These are phyloP conservation scores for Populus davidiana DNA, from an alignment of 345 rosid genomes.

Conservation along the genomic window DNA sequence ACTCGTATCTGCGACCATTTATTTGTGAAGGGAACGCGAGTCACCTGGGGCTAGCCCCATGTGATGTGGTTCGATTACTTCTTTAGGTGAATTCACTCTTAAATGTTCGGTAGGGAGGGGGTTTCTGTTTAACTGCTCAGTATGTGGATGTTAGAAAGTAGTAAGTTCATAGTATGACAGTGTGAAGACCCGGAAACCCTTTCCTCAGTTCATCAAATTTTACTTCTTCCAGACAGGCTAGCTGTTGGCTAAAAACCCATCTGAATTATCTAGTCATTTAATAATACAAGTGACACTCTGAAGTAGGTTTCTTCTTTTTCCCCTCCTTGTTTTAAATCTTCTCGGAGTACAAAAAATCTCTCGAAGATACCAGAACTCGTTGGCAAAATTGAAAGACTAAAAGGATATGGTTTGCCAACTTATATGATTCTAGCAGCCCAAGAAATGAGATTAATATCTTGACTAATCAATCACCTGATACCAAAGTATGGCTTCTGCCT, in stretches of 20 bases:
- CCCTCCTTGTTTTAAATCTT: no score
- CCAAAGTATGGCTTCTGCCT: background rate
- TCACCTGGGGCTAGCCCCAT: background rate
- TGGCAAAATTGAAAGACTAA: background rate
- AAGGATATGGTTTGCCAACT: background rate
- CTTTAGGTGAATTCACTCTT: background rate
- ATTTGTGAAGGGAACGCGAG: background rate
- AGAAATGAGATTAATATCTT: background rate
- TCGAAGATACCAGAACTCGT: background rate
- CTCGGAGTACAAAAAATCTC: background rate
- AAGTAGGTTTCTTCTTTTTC: no score
- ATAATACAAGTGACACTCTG: no score
- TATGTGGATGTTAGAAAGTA: no score
- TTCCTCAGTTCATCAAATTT: background rate
- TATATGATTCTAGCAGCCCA: background rate
- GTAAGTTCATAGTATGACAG: no score
- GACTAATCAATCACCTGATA: background rate
- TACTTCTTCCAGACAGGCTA: background rate
- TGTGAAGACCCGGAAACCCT: background rate
- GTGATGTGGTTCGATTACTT: conserved; percentile 1
- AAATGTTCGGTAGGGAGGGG: no score
- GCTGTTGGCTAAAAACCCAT: background rate
- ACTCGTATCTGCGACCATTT: background rate
- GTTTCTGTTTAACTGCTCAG: no score
- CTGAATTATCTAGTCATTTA: no score